These are phyloP conservation scores for Thymus quinquecostatus DNA, from an alignment of 257 asterid species.

Conservation along the genomic window DNA sequence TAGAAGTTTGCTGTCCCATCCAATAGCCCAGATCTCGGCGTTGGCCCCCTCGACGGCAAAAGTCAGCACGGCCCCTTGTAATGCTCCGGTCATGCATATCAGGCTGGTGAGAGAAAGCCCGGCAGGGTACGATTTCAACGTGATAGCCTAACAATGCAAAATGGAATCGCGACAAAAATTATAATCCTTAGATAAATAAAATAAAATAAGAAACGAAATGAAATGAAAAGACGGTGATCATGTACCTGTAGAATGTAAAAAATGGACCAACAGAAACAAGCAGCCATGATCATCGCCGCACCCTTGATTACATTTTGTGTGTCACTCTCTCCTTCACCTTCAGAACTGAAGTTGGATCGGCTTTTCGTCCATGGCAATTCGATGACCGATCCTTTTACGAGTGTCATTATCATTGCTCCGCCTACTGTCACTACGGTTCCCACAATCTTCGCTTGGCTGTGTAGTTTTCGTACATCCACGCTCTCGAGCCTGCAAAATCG, in stretches of 20 bases:
- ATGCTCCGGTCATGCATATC: slow-evolving; percentile 54
- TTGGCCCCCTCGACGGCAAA: slow-evolving; percentile 50
- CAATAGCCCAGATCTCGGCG: slow-evolving; percentile 48
- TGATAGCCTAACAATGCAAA: slow-evolving; percentile 38
- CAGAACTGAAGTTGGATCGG: slow-evolving; percentile 11
- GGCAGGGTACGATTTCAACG: slow-evolving; percentile 61
- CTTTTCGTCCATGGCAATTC: slow-evolving; percentile 63
- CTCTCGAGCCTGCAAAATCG: slow-evolving; percentile 53
- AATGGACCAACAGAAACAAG: slow-evolving; percentile 66
- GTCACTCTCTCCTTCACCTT: slow-evolving; percentile 6
- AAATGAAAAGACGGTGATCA: background rate
- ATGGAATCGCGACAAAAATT: too few relatives aligned
- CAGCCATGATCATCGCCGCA: slow-evolving; percentile 56
- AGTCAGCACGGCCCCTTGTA: slow-evolving; percentile 54
- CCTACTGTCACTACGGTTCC: slow-evolving; percentile 68
- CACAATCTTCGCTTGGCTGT: slow-evolving; percentile 57
- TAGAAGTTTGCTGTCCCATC: slow-evolving; percentile 53
- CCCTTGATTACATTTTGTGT: slow-evolving; percentile 57
- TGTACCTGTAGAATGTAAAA: slow-evolving; percentile 68
- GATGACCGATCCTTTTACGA: slow-evolving; percentile 56
- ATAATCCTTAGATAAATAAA: background rate
- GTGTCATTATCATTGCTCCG: slow-evolving; percentile 84
- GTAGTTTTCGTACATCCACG: slow-evolving; percentile 49
- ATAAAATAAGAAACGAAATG: background rate
- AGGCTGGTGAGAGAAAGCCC: slow-evolving; percentile 57